A percentile compares a stretch with the other conserved stretches of the same genome.
These are phyloP conservation scores for Xylariaceae sp. DNA, from an alignment of 2,329 filamentous ascomycete genomes.

Conservation along the genomic window DNA sequence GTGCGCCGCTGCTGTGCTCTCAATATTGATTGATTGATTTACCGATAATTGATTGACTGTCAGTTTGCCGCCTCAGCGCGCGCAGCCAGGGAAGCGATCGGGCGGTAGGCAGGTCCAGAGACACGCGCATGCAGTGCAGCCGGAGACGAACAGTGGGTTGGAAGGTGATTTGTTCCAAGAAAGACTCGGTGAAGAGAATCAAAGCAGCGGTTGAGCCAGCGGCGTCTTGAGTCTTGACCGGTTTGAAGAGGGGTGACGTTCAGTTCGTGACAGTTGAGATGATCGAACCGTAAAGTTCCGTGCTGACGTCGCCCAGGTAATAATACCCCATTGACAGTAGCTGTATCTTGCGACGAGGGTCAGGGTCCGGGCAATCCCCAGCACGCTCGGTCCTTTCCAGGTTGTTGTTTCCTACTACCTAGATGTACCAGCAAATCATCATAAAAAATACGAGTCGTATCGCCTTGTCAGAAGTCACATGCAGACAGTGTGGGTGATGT, in stretches of 20 bases:
- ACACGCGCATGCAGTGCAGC: slow-evolving; percentile 24
- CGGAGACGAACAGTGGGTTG: slow-evolving; percentile 22
- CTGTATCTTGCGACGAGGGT: slow-evolving; percentile 1
- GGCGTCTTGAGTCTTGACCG: slow-evolving; percentile 31
- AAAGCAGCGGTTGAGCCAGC: slow-evolving; percentile 28
- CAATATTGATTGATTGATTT: no score
- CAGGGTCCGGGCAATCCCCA: slow-evolving; percentile 9
- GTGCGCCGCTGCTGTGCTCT: no score
- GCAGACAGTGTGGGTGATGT: no score
- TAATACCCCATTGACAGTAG: slow-evolving; percentile 5
- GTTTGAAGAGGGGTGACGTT: slow-evolving; percentile 31
- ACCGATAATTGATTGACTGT: no score
- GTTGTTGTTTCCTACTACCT: no score
- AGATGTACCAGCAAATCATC: no score
- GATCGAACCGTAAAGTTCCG: slow-evolving; percentile 17
- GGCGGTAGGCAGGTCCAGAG: slow-evolving; percentile 21
- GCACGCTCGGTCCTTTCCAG: no score
- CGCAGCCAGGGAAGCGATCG: slow-evolving; percentile 22
- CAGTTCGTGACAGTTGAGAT: slow-evolving; percentile 22
- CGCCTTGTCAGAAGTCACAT: no score
- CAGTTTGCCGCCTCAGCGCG: no score
- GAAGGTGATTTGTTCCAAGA: slow-evolving; percentile 27
- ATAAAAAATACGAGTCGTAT: no score
- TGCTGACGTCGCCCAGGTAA: slow-evolving; percentile 17
- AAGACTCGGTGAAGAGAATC: slow-evolving; percentile 31